Evolutionary conservation across 2,329 filamentous ascomycete species (phyloP).

Genomic region (Aspergillus aculeatus): DNA sequence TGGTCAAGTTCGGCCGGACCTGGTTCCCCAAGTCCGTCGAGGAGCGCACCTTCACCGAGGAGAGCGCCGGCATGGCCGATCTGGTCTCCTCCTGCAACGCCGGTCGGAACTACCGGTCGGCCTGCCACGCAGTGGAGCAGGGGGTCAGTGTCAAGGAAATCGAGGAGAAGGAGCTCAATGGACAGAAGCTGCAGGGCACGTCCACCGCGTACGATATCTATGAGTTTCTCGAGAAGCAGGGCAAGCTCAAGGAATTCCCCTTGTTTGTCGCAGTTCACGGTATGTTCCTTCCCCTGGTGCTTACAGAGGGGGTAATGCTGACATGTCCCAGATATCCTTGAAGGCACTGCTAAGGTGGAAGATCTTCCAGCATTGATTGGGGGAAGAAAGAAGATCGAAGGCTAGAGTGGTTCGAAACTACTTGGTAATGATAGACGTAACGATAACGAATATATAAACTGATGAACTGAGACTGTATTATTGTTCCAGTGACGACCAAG

Average conservation of each 20-base stretch:
- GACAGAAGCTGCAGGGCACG: constrained; percentile 19
- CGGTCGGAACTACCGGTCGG: constrained; percentile 19
- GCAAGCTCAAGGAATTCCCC: constrained; percentile 14
- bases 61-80: constrained; percentile 26
- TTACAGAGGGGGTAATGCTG: not conserved
- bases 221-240: constrained; percentile 15
- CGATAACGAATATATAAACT: not conserved
- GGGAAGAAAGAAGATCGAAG: not conserved
- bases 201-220: constrained; percentile 16
- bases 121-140: constrained; percentile 17
- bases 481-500: no score
- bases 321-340: not conserved
- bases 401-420: not conserved
- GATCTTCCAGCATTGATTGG: constrained; percentile 4
- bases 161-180: constrained; percentile 19
- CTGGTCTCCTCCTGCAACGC: constrained; percentile 17
- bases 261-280: constrained; percentile 14
- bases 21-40: constrained; percentile 20
- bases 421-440: not conserved
- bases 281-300: not conserved
- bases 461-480: not conserved
- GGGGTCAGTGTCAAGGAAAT: constrained; percentile 18
- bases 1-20: constrained; percentile 75
- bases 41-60: constrained; percentile 19
- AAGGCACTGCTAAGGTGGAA: constrained; percentile 3